These are phyloP conservation scores for Tuber calosporum DNA, from an alignment of 495 filamentous ascomycete species.

Conservation along the genomic window DNA sequence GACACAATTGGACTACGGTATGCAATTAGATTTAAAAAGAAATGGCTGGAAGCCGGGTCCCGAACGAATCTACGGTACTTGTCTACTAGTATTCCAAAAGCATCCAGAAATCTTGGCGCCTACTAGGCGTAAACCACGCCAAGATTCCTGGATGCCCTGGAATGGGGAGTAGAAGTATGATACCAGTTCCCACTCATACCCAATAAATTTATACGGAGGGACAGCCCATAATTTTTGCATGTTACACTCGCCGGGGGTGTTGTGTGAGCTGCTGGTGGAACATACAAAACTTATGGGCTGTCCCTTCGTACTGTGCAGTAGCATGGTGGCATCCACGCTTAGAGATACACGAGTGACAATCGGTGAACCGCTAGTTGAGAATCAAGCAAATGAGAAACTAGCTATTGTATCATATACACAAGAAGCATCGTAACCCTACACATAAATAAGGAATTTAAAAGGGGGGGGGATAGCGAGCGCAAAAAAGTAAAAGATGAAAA, in stretches of 20 bases:
- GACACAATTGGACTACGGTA: not conserved
- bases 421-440: not conserved
- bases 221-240: too few relatives aligned
- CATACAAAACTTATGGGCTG: too few relatives aligned
- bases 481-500: constrained; percentile 3
- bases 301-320: too few relatives aligned
- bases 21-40: not conserved
- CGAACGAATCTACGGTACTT: not conserved
- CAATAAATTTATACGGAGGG: too few relatives aligned
- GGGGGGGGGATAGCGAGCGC: not conserved
- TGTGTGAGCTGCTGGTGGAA: too few relatives aligned
- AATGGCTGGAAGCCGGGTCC: not conserved
- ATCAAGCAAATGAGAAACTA: not conserved
- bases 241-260: too few relatives aligned
- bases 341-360: not conserved
- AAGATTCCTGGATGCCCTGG: too few relatives aligned
- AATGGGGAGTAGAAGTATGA: too few relatives aligned
- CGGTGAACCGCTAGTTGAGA: not conserved
- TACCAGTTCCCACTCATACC: too few relatives aligned
- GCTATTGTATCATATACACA: not conserved
- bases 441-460: not conserved
- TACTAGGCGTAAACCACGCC: too few relatives aligned
- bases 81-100: too few relatives aligned
- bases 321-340: too few relatives aligned
- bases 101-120: not conserved